These are phyloP conservation scores for Neocucurbitaria cava DNA, from an alignment of 2,329 filamentous ascomycete genomes.

Conservation along the genomic window DNA sequence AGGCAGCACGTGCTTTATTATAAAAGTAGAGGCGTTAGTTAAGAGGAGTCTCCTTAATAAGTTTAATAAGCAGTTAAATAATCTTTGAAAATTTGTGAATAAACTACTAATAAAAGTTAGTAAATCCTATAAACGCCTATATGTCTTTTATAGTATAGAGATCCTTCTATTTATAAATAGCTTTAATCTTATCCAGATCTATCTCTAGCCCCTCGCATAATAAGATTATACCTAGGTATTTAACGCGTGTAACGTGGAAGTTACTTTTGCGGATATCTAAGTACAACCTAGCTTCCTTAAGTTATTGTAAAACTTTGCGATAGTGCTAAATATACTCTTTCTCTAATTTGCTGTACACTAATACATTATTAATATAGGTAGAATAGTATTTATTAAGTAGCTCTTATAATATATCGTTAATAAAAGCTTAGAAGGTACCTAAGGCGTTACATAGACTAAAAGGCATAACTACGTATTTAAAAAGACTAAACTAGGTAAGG, in stretches of 20 bases:
- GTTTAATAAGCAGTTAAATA: neutral
- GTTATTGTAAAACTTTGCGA: neutral
- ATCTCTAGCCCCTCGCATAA: neutral
- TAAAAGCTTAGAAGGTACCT: no score
- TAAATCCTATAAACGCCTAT: neutral
- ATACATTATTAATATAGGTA: slow-evolving; percentile 13
- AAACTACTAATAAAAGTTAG: neutral
- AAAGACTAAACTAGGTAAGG: slow-evolving; percentile 10
- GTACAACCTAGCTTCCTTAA: neutral
- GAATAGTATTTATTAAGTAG: slow-evolving; percentile 15
- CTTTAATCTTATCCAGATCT: neutral
- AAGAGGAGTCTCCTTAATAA: neutral
- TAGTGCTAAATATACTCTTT: neutral
- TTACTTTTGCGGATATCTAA: neutral
- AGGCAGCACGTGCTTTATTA: neutral
- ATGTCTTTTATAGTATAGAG: neutral
- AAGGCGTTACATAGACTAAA: slow-evolving; percentile 30
- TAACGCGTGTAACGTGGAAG: neutral
- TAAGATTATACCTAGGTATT: slow-evolving; percentile 7
- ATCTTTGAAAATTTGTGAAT: neutral
- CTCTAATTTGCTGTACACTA: neutral
- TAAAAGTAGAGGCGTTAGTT: neutral
- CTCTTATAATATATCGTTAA: neutral
- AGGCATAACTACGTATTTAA: slow-evolving; percentile 30
- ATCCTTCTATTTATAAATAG: neutral